Evolutionary conservation across 2,329 filamentous ascomycete species (phyloP), one percentile per base, ranked within the genome.

Genomic region (Pseudogymnoascus sp.): DNA sequence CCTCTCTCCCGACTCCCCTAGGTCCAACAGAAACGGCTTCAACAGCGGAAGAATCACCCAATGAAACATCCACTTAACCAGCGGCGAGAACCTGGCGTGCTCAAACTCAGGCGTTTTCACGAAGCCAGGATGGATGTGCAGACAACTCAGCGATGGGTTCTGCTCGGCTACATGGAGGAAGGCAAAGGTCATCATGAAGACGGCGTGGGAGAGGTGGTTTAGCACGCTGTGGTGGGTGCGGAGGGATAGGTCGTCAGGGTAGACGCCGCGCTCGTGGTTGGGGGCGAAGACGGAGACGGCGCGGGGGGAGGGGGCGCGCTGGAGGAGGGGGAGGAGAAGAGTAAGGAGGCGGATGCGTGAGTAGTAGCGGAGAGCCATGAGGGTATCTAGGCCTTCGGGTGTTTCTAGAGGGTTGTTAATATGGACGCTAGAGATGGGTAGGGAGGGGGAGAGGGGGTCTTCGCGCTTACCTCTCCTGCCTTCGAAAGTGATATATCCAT

Each of bases 211-310:
- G 56, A 74, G 69, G 1, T 71, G 69, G n/a, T 64, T 63, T 3
- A 65, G 65, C 19, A 74, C 68, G 10, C 69, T 67, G 61, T 76
- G 75, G 7, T 62, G 64, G 11, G 64, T 38, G 44, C 74, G 72
- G 15, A 76, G 69, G 0, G 73, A 72, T 5, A 72, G 29, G 29
- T 72, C 68, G 7, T 63, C 64, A 4, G 66, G 56, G n/a, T 65
- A 70, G 61, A 72, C 66, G 7, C 62, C 66, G 19, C 69, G 68
- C 63, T 76, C 74, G 7, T 68, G 60, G 15, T 66, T 67, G 2
- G 72, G 72, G 1, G 72, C 72, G 59, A 72, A 76, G 17, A 76
- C 69, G 26, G 75, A 76, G 11, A 75, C 69, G 21, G 75, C 68
- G 21, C 64, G 65, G 10, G n/a, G n/a, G n/a, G n/a, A n/a, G n/a